Percentiles rank a stretch among this genome's conserved stretches.
Evolutionary conservation across 768 basidiomycete genomes (phyloP).

Genomic region (Cubamyces sp.): DNA sequence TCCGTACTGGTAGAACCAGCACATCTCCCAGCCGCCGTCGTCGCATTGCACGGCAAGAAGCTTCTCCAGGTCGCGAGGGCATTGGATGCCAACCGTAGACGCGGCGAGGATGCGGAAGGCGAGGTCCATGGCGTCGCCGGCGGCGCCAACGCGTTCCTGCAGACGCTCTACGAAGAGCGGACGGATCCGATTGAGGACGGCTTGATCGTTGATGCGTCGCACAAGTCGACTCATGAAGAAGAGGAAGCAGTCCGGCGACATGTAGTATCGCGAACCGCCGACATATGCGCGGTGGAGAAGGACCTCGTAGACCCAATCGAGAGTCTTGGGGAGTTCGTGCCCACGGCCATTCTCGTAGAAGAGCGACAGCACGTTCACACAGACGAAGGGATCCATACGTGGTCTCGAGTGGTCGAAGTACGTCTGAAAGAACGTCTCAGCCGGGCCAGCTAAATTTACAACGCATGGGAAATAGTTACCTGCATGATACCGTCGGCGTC

Average conservation of each 20-base stretch:
- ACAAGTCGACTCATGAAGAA: slow-evolving; percentile 55
- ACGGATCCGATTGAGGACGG: slow-evolving; percentile 41
- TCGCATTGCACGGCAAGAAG: slow-evolving; percentile 53
- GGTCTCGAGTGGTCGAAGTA: slow-evolving; percentile 57
- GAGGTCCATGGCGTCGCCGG: slow-evolving; percentile 57
- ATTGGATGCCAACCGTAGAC: slow-evolving; percentile 32
- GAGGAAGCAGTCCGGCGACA: slow-evolving; percentile 54
- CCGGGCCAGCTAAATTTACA: too few relatives aligned
- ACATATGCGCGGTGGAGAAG: slow-evolving; percentile 56
- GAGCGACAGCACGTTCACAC: slow-evolving; percentile 52
- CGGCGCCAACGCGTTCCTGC: slow-evolving; percentile 52
- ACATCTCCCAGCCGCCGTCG: slow-evolving; percentile 59
- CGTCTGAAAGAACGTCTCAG: slow-evolving; percentile 38
- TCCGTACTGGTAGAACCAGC: slow-evolving; percentile 63
- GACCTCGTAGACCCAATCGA: slow-evolving; percentile 53
- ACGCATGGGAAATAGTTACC: slow-evolving; percentile 16
- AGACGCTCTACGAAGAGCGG: slow-evolving; percentile 49
- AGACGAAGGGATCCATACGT: slow-evolving; percentile 57
- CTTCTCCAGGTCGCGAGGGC: slow-evolving; percentile 42
- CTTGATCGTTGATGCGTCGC: slow-evolving; percentile 35
- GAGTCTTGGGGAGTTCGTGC: slow-evolving; percentile 46
- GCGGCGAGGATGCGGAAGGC: slow-evolving; percentile 59
- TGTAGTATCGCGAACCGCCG: slow-evolving; percentile 60
- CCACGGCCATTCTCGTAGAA: slow-evolving; percentile 56
- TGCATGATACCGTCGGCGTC: slow-evolving; percentile 52